Conservation (phyloP, 352 stramenopile species). For the Phytophthora aleatoria region DNA sequence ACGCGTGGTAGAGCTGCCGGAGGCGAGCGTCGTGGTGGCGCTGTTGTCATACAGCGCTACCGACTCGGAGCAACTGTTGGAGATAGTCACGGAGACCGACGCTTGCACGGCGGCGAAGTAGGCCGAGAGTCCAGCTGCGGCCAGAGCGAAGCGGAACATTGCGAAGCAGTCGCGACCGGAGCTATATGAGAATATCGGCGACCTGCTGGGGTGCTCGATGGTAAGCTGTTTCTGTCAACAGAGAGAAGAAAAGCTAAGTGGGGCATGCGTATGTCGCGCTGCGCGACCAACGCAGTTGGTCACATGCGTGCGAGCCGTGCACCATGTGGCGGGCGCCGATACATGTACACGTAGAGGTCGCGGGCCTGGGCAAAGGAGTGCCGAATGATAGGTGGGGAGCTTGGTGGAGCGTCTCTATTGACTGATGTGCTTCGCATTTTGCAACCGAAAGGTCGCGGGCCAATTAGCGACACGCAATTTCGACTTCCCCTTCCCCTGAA, state of each 20-base stretch:
- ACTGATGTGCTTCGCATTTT: not conserved
- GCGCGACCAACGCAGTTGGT: not conserved
- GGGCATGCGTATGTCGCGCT: conserved; percentile 22
- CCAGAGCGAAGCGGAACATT: conserved; percentile 32
- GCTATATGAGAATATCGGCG: conserved; percentile 26
- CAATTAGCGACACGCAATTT: conserved; percentile 5
- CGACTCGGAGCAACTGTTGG: conserved; percentile 50
- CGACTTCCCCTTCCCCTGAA: conserved; percentile 1
- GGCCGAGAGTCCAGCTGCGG: conserved; percentile 21
- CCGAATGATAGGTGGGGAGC: too few relatives aligned
- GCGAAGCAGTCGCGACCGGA: not conserved
- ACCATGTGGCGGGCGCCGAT: conserved; percentile 3
- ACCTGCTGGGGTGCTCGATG: conserved; percentile 18
- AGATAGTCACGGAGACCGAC: conserved; percentile 45
- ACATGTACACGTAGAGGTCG: conserved; percentile 5
- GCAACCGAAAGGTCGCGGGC: conserved; percentile 10
- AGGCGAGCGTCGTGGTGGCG: conserved; percentile 39
- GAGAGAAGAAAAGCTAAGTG: conserved; percentile 36
- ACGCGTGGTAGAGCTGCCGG: conserved; percentile 43
- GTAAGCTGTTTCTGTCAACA: conserved; percentile 21
- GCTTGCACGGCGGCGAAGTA: conserved; percentile 29
- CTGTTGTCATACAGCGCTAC: conserved; percentile 69
- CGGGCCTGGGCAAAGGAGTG: not conserved
- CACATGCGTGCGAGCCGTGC: conserved; percentile 3
- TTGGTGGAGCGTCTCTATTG: not conserved